Base-by-base conservation (phyloP, 495 filamentous ascomycete species). In the Penicillium tannophilum region DNA sequence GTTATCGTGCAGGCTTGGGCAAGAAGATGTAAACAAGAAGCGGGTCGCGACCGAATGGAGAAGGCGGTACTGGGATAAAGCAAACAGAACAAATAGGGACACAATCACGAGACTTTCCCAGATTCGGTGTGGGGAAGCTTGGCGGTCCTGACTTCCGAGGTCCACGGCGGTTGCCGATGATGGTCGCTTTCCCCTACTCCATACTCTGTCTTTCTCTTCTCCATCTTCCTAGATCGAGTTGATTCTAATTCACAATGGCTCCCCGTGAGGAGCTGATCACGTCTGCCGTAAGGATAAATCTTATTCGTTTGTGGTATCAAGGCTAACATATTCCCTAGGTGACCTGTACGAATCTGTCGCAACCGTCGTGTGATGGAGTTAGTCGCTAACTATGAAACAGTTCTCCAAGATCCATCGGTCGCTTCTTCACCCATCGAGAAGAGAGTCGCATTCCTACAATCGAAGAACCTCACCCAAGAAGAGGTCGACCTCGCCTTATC, bases 381-480 rank as follows among this genome's bases (percentile, higher is more conserved):
- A 14, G 28, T 39, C 46, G 60, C 69, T 74, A 59, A 77, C 61
- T 26, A 43, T 31, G 41, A 28, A 30, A 49, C 62, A 97, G 93
- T 98, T 71, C 87, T 98, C 51, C 90, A 90, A 77, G 93, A 99
- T 69, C 92, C 94, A 10, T 91, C 87, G 39, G 92, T 98, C 52
- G 84, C 90, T n/a, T 83, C 85, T 3, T 91, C 93, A 1, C 88
- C 95, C n/a, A 77, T 96, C 54, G 95, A 98, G 62, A 97, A 95
- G 75, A 84, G 90, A 55, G 80, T 97, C 54, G 88, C 92, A 14
- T 99, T 99, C 63, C 82, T 99, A 19, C 89, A 93, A 70, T 96
- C 93, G 0, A 99, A 99, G 74, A 97, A 98, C 68, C 82, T 99
- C 16, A 97, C 93, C 3, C 90, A 92, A 73, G 92, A 98, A 73